Percentiles rank a stretch among this genome's conserved stretches.
Conservation (phyloP, 257 asterid species). For the Linderniella brevidens region DNA sequence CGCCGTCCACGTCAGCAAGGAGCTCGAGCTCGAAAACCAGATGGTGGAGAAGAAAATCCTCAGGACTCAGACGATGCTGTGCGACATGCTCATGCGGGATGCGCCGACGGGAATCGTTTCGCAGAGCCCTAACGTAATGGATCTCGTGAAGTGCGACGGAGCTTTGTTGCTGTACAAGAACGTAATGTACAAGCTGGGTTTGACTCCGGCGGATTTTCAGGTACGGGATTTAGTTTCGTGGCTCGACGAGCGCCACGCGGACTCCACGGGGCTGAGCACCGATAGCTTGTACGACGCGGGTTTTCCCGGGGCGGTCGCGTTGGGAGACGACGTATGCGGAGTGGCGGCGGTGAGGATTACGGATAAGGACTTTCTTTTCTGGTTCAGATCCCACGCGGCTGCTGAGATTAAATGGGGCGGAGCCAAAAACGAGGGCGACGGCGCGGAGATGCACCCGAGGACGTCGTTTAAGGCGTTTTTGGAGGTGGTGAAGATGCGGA, state of each 20-base stretch:
- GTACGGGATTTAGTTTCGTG: constrained; percentile 65
- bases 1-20: constrained; percentile 83
- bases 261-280: constrained; percentile 80
- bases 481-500: constrained; percentile 70
- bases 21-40: constrained; percentile 65
- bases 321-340: constrained; percentile 71
- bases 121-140: constrained; percentile 80
- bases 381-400: constrained; percentile 92
- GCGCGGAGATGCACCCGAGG: constrained; percentile 78
- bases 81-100: constrained; percentile 87
- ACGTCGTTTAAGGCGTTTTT: constrained; percentile 81
- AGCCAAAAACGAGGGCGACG: constrained; percentile 72
- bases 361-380: constrained; percentile 74
- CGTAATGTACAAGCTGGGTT: constrained; percentile 38
- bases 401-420: constrained; percentile 84
- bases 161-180: constrained; percentile 48
- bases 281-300: constrained; percentile 88
- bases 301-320: constrained; percentile 76
- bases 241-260: constrained; percentile 71
- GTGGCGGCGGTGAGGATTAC: constrained; percentile 88
- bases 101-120: constrained; percentile 81
- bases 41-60: constrained; percentile 76
- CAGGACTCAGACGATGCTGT: constrained; percentile 68
- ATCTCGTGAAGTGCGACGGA: constrained; percentile 81
- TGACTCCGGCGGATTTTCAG: constrained; percentile 54